Percentiles rank a stretch among this genome's conserved stretches.
Conservation (phyloP, 371 early-diverging fungal genomes). For the Encephalitozoon romaleae region DNA sequence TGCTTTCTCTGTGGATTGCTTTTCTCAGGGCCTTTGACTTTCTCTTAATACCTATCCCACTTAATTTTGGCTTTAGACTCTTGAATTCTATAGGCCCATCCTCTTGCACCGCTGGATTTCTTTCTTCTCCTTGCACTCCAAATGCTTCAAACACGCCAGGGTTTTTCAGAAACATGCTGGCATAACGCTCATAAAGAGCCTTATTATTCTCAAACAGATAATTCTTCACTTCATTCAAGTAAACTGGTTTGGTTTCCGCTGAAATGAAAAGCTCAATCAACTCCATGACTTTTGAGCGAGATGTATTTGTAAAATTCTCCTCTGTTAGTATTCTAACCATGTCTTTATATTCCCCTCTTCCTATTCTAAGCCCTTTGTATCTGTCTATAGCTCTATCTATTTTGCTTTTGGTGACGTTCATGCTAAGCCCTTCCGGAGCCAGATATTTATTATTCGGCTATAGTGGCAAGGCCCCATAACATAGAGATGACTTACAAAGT, state of each 20-base stretch:
- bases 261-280: neutral
- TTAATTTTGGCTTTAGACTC: neutral
- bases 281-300: neutral
- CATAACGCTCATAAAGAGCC: slow-evolving; percentile 28
- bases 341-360: neutral
- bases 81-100: neutral
- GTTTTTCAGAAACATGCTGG: slow-evolving; percentile 15
- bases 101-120: neutral
- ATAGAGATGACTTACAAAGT: neutral
- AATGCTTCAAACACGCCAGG: slow-evolving; percentile 19
- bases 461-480: neutral
- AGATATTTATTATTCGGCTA: neutral
- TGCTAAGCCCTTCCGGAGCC: neutral
- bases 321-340: neutral
- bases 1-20: neutral
- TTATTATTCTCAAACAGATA: slow-evolving; percentile 21
- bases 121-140: slow-evolving; percentile 5
- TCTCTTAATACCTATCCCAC: neutral
- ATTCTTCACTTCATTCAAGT: slow-evolving; percentile 38
- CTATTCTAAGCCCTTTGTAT: neutral
- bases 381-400: neutral
- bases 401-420: neutral
- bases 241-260: slow-evolving; percentile 8
- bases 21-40: neutral
- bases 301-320: neutral